Percentiles rank a stretch among this genome's conserved stretches.
phyloP scores from a whole-genome alignment of 352 stramenopile genomes.

The Phytopythium aichiense region DNA sequence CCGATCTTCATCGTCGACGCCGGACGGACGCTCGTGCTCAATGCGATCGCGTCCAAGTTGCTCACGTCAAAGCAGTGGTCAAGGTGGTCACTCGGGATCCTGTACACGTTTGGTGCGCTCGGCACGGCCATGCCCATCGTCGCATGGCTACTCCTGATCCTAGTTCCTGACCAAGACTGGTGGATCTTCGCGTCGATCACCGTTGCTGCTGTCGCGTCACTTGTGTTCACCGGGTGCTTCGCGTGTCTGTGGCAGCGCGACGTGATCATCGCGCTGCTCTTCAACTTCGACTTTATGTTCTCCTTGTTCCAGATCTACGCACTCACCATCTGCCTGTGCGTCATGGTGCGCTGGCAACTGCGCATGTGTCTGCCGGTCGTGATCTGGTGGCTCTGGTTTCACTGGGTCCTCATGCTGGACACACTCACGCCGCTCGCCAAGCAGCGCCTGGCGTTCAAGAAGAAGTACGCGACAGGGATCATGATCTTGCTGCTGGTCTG shows the following conservation, averaged over 20 bases:
- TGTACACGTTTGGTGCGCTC: neutral
- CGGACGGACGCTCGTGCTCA: slow-evolving; percentile 7
- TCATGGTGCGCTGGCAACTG: neutral
- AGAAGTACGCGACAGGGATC: slow-evolving; percentile 14
- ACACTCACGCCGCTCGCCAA: slow-evolving; percentile 34
- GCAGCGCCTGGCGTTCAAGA: slow-evolving; percentile 9
- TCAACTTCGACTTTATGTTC: slow-evolving; percentile 24
- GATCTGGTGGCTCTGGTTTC: slow-evolving; percentile 49
- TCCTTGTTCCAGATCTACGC: slow-evolving; percentile 15
- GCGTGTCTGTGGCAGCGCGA: slow-evolving; percentile 6
- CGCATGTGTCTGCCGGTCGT: slow-evolving; percentile 10
- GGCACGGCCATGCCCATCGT: neutral
- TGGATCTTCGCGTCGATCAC: neutral
- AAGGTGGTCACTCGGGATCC: neutral
- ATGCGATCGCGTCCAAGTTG: neutral
- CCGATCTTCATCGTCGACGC: slow-evolving; percentile 15
- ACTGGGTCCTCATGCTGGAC: slow-evolving; percentile 41
- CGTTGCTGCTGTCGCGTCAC: neutral
- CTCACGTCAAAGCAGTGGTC: neutral
- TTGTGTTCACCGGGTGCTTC: slow-evolving; percentile 1
- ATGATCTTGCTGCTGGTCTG: slow-evolving; percentile 15
- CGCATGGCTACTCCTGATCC: neutral
- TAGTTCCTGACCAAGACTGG: neutral
- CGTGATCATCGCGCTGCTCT: slow-evolving; percentile 6
- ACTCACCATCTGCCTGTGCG: slow-evolving; percentile 7